Base-by-base conservation (phyloP, 2,329 filamentous ascomycete genomes). In the Aureobasidium sp. region DNA sequence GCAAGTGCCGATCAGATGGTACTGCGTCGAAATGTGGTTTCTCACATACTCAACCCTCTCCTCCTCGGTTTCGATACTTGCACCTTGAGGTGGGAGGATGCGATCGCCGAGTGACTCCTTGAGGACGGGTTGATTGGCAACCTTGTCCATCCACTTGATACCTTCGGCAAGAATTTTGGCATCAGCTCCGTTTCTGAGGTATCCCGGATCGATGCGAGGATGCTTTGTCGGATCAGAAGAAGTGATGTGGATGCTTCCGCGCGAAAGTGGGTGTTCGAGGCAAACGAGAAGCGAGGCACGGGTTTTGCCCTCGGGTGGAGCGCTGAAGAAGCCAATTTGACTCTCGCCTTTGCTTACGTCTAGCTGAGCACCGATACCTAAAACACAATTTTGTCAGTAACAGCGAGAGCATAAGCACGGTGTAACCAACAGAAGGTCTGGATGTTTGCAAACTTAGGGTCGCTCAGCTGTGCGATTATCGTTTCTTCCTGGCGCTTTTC, bases 121-220 rank as follows among this genome's bases (percentile, higher is more conserved):
- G 41, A 82, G 78, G 0, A 72, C 70, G 0, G 77, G 73, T 5
- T 73, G 75, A 9, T 75, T 68, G 5, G 74, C 73, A 70, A 83
- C 78, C 34, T 75, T 69, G 2, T 78, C 71, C 41, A 77, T 67
- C 61, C 81, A 71, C 44, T 69, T 67, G 58, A 73, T 66, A 3
- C 68, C 69, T 54, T 68, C 68, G 6, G 70, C 67, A 8, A 73
- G 62, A 29, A 73, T 68, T 27, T 68, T 68, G n/a, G 68, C 67
- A 57, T 74, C 72, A 2, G 67, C 66, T 29, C 63, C 60, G 61
- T 72, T 67, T 16, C 65, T 66, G 60, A 72, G 67, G 61, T 72
- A 72, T 27, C 65, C 67, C 34, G 71, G 69, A 47, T 74, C 70
- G 57, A 74, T 72, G 21, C 51, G 54, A 8, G 72, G 71, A 30